Base-by-base conservation (phyloP, 1,284 basidiomycete genomes). In the Leccinum subspadiceum region DNA sequence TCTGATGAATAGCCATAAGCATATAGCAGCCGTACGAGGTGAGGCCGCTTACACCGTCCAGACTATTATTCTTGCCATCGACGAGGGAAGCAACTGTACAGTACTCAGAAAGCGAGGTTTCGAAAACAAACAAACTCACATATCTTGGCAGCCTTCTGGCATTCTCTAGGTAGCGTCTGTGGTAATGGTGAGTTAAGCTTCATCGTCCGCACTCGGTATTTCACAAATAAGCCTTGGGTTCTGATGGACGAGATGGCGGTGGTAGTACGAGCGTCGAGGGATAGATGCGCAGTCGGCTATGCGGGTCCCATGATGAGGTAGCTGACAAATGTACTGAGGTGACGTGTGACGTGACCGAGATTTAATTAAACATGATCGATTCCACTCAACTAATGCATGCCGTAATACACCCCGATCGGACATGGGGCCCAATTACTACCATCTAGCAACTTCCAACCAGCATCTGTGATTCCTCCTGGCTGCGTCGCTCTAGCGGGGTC, bases 81-180 rank as follows among this genome's bases (percentile, higher is more conserved):
- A 90, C 85, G 66, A 92, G 92, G 2, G 87, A 89, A 65, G 83
- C 79, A 73, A 92, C 89, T 91, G 70, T 4, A 54, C 51, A 53
- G 49, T 54, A 63, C 57, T 67, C 55, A 64, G 53, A 55, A 60
- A 44, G 58, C 53, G 56, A 15, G 44, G 39, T 53, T 46, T 24
- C 17, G 20, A 44, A 59, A 55, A 53, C 54, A 56, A 53, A 17
- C 13, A 41, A 46, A 77, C 85, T 57, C 61, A 88, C 89, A 89
- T 61, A 90, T 92, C 66, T 84, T 89, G 5, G 87, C 82, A 53
- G 89, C 90, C 70, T 92, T 92, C 53, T 75, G 72, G 68, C 89
- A 91, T 77, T 92, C 89, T 65, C 87, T 92, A 13, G 83, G 82
- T 39, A 92, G 75, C 2, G 86, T 73, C 69, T 91, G 89, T 17